Percentiles rank a stretch among this genome's conserved stretches.
These are phyloP conservation scores for Fusarium drepaniforme DNA, from an alignment of 2,329 filamentous ascomycete species.

Conservation along the genomic window DNA sequence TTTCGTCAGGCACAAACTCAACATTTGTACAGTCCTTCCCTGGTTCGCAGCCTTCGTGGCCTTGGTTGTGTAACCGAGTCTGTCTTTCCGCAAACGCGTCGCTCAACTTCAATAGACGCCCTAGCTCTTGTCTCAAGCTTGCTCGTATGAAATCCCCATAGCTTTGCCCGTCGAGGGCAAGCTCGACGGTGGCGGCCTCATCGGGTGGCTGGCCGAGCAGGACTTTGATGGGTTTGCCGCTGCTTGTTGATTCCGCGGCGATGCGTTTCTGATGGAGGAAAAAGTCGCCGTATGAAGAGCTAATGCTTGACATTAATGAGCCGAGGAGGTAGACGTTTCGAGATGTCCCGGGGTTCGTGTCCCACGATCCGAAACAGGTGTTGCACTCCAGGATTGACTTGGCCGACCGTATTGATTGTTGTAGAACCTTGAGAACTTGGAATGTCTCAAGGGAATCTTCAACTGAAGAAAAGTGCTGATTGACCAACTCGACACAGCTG, in stretches of 20 bases:
- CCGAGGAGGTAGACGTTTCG: background rate
- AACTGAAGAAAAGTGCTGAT: background rate
- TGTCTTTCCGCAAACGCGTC: conserved; percentile 16
- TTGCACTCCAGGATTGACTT: background rate
- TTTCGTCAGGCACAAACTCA: conserved; percentile 2
- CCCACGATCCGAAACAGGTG: background rate
- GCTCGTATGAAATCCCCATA: background rate
- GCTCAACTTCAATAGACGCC: conserved; percentile 18
- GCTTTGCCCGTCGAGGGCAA: background rate
- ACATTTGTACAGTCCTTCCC: conserved; percentile 29
- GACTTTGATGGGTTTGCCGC: background rate
- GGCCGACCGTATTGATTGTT: background rate
- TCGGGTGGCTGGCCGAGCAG: background rate
- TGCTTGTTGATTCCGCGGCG: background rate
- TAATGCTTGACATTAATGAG: background rate
- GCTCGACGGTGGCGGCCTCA: background rate
- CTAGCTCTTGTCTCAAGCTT: conserved; percentile 4
- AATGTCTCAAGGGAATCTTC: background rate
- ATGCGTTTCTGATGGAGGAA: background rate
- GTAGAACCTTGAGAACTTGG: background rate
- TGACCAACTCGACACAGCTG: background rate
- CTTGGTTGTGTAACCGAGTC: conserved; percentile 24
- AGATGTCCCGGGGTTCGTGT: background rate
- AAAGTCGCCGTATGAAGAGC: background rate
- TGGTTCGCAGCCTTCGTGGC: conserved; percentile 26